A percentile compares a stretch with the other conserved stretches of the same genome.
Conservation (phyloP, 164 flowering plant genomes). For the Magnolia sinica region DNA sequence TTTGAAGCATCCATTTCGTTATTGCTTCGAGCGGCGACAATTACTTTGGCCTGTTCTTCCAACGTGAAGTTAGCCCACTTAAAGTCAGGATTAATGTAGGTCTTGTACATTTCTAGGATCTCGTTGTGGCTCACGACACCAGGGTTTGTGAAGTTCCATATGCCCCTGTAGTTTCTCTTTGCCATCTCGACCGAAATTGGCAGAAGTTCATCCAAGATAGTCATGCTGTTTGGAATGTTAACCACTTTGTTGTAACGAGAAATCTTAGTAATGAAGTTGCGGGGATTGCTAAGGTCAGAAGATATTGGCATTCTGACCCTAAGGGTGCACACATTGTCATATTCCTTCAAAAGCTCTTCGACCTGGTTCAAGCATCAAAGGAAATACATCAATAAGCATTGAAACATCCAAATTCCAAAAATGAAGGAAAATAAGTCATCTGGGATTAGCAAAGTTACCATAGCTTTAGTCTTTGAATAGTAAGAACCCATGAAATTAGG, state of each 20-base stretch:
- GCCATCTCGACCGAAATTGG: slow-evolving; percentile 78
- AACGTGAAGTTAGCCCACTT: slow-evolving; percentile 56
- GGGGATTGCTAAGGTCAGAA: slow-evolving; percentile 67
- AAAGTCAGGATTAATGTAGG: slow-evolving; percentile 49
- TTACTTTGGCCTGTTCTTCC: slow-evolving; percentile 74
- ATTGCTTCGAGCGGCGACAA: slow-evolving; percentile 67
- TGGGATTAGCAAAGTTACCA: slow-evolving; percentile 35
- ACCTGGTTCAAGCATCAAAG: slow-evolving; percentile 33
- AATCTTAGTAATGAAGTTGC: slow-evolving; percentile 72
- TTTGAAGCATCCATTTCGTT: slow-evolving; percentile 68
- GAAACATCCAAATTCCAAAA: background rate
- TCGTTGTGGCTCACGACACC: slow-evolving; percentile 74
- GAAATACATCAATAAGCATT: background rate
- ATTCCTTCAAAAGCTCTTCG: slow-evolving; percentile 64
- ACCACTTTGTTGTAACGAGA: slow-evolving; percentile 61
- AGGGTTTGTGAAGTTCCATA: slow-evolving; percentile 75
- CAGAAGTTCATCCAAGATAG: slow-evolving; percentile 62
- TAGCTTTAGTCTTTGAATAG: slow-evolving; percentile 71
- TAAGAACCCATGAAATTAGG: slow-evolving; percentile 66
- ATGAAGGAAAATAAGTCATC: background rate
- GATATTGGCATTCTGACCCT: slow-evolving; percentile 75
- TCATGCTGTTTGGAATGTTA: slow-evolving; percentile 73
- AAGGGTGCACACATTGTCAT: slow-evolving; percentile 67
- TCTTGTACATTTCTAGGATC: slow-evolving; percentile 67
- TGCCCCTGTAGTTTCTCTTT: slow-evolving; percentile 54